Evolutionary conservation across 257 asterid genomes (phyloP).

Genomic region (Salvia hispanica): DNA sequence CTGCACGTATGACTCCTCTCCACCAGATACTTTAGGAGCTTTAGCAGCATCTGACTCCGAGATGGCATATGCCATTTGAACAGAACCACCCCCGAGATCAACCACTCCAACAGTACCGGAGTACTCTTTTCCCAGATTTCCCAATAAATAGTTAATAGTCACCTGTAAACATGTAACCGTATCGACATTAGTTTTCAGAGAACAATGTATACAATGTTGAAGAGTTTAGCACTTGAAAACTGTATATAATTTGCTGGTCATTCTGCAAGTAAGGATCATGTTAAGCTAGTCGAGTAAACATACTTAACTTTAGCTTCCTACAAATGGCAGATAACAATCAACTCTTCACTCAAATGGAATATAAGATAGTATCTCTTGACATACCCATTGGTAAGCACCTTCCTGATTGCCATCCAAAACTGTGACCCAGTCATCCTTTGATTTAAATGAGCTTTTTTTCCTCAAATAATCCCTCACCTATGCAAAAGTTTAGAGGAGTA

Average conservation of each 20-base stretch:
- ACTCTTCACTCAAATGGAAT: background rate
- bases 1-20: conserved; percentile 71
- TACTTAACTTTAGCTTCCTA: background rate
- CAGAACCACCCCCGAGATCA: conserved; percentile 93
- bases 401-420: conserved; percentile 82
- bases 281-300: no score
- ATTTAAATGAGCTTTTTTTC: conserved; percentile 64
- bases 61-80: conserved; percentile 83
- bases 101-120: conserved; percentile 64
- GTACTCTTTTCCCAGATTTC: conserved; percentile 66
- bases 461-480: conserved; percentile 74
- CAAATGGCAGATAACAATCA: background rate
- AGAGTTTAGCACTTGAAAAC: background rate
- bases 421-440: conserved; percentile 65
- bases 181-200: conserved; percentile 16
- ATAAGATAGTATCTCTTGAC: conserved; percentile 13
- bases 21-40: conserved; percentile 51
- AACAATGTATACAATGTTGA: background rate
- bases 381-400: conserved; percentile 87
- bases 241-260: no score
- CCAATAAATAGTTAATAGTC: conserved; percentile 71
- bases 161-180: conserved; percentile 47
- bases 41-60: conserved; percentile 65
- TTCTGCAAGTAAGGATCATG: no score
- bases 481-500: conserved; percentile 28